Evolutionary conservation across 495 filamentous ascomycete genomes (phyloP), one percentile per base, ranked within the genome.

Genomic region (Tuber indicum): DNA sequence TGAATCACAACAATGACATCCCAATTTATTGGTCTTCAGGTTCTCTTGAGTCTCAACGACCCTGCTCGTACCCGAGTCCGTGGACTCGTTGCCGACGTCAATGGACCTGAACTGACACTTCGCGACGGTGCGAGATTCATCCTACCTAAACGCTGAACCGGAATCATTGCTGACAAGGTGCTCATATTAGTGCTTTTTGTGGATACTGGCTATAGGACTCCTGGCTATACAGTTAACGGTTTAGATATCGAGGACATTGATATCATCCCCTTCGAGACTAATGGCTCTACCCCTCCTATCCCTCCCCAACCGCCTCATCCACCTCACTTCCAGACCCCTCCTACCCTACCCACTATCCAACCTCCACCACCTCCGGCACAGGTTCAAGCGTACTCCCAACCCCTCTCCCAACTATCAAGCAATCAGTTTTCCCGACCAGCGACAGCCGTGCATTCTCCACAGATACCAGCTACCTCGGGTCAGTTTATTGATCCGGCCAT

Each of bases 21-120:
- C 77, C 87, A 91, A 79, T 95, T 96, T 84, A 91, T 94, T 77
- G 94, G 94, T 46, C 88, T 93, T 82, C 90, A 90, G 76, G 92
- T 97, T 83, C 84, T 91, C 73, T 89, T 96, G 79, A 94, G 90
- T 19, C 86, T 97, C 72, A 88, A 86, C 73, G 84, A 90, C 72
- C 93, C 93, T 43, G 87, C 88, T 2, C 87, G 89, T 78, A 88
- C 88, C 23, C 87, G 88, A 78, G 84, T 97, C 70, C 88, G 89
- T 77, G 95, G 95, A 66, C 88, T 90, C 39, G 90, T 99, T 49
- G 89, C 88, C 71, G 87, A 89, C 79, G 90, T 98, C 46, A 88
- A 91, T 71, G 92, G 92, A 9, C 88, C 91, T 76, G 89, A 90
- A 66, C 86, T 99, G 78, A 90, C 91, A 39, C 87, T 99, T 39